Percentiles rank a stretch among this genome's conserved stretches.
These are phyloP conservation scores for Leccinum longicurvipes DNA, from an alignment of 768 basidiomycete genomes.

Conservation along the genomic window DNA sequence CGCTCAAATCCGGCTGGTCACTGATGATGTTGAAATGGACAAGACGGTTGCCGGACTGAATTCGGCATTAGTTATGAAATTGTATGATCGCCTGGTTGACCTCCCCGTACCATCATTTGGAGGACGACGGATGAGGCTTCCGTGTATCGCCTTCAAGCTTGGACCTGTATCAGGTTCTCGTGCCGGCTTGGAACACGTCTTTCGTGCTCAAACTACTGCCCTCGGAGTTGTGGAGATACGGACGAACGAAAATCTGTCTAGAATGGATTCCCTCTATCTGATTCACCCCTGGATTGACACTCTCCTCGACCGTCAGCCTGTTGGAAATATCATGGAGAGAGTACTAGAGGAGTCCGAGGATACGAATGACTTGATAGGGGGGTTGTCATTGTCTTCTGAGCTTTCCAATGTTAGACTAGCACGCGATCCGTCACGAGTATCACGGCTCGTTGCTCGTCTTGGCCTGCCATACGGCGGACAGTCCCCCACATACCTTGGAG, in stretches of 20 bases:
- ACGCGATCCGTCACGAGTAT: neutral
- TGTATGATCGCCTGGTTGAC: no score
- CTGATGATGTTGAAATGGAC: neutral
- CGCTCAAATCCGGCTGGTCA: neutral
- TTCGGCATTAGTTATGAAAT: no score
- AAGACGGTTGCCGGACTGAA: neutral
- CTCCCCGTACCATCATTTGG: no score
- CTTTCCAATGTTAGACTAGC: neutral
- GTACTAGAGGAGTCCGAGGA: neutral
- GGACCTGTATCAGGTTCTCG: no score
- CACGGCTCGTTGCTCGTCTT: neutral
- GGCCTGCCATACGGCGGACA: no score
- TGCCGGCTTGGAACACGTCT: neutral
- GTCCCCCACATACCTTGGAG: no score
- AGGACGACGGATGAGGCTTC: slow-evolving; percentile 4
- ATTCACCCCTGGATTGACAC: slow-evolving; percentile 17
- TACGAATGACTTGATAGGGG: no score
- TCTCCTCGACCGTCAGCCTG: slow-evolving; percentile 3
- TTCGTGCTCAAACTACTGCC: neutral
- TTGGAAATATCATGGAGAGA: neutral
- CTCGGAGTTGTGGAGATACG: no score
- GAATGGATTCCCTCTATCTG: neutral
- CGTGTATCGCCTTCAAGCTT: slow-evolving; percentile 7
- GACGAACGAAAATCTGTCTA: neutral
- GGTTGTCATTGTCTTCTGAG: no score